Evolutionary conservation across 768 basidiomycete genomes (phyloP), one percentile per base, ranked within the genome.

Genomic region (Brasilioporus rufonigricans): DNA sequence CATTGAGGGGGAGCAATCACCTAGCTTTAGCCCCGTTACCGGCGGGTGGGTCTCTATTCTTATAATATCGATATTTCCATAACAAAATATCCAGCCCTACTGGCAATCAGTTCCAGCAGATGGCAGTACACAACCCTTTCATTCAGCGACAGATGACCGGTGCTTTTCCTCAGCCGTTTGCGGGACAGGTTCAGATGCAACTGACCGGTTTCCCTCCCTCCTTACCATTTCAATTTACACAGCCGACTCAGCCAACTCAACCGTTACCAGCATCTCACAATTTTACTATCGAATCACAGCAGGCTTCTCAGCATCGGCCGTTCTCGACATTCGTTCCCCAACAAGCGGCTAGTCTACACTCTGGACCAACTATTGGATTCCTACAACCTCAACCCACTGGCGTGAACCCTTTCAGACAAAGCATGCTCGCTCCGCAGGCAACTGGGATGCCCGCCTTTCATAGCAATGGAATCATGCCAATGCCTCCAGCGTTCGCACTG

Each of bases 351-450:
- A 76, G 77, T 29, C 63, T 76, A 39, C 60, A 53, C 61, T 61
- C 40, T 61, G 73, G 61, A 51, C 83, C 86, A 51, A 52, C 66
- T 52, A 67, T 73, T 13, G 69, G 74, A 21, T 80, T 85, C 73
- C 56, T 83, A 44, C 84, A 84, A 44, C 75, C 78, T 26, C 78
- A 77, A 41, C 50, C 64, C 26, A 89, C 86, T 10, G 87, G 85
- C 19, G 73, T 76, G 40, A 94, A 93, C 70, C 92, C 91, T 10
- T 95, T 95, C 77, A 78, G 93, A 32, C 91, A 91, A 69, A 89
- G 82, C 61, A 80, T 86, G 78, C 69, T 92, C 57, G 52, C 85
- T 24, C 80, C 86, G 12, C 85, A 87, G 62, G 72, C 75, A 9
- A 89, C 85, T 4, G 84, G 85, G 2, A 74, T 81, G 69, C 77